Conservation (phyloP, 2,329 filamentous ascomycete genomes). For the Ophiosphaerella narmari region DNA sequence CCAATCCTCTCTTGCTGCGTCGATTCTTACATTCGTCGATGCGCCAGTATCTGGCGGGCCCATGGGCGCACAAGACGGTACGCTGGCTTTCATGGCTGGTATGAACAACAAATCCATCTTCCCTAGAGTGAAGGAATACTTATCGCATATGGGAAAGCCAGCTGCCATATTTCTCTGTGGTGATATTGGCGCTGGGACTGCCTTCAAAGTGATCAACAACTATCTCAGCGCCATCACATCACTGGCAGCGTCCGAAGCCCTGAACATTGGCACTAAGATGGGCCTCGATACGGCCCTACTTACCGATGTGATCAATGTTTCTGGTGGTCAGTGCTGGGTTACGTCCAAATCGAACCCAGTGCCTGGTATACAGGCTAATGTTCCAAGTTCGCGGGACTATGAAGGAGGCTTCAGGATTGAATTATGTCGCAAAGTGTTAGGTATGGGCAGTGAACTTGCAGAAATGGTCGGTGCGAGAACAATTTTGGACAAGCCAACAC, state of each 20-base stretch:
- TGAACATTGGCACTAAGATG: constrained; percentile 66
- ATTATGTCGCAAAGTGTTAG: constrained; percentile 40
- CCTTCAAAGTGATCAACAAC: constrained; percentile 93
- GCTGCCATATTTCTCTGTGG: constrained; percentile 80
- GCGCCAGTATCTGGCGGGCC: constrained; percentile 95
- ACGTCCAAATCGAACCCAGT: constrained; percentile 94
- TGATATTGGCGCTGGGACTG: constrained; percentile 77
- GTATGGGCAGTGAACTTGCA: constrained; percentile 41
- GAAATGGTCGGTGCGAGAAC: constrained; percentile 42
- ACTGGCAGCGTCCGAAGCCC: constrained; percentile 67
- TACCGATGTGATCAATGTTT: constrained; percentile 84
- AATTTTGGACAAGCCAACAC: constrained; percentile 36
- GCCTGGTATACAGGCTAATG: constrained; percentile 51
- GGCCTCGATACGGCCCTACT: constrained; percentile 66
- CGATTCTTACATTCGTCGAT: constrained; percentile 77
- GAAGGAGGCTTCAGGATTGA: constrained; percentile 47
- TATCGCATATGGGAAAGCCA: constrained; percentile 77
- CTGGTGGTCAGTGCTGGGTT: constrained; percentile 90
- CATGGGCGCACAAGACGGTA: constrained; percentile 82
- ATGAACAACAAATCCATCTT: constrained; percentile 54
- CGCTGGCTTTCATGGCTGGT: constrained; percentile 93
- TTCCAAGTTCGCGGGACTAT: constrained; percentile 46
- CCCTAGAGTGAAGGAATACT: constrained; percentile 64
- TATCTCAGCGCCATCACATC: constrained; percentile 93
- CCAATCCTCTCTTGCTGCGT: constrained; percentile 50